phyloP scores from a whole-genome alignment of 2,329 filamentous ascomycete genomes.

The Penicillium sp. region DNA sequence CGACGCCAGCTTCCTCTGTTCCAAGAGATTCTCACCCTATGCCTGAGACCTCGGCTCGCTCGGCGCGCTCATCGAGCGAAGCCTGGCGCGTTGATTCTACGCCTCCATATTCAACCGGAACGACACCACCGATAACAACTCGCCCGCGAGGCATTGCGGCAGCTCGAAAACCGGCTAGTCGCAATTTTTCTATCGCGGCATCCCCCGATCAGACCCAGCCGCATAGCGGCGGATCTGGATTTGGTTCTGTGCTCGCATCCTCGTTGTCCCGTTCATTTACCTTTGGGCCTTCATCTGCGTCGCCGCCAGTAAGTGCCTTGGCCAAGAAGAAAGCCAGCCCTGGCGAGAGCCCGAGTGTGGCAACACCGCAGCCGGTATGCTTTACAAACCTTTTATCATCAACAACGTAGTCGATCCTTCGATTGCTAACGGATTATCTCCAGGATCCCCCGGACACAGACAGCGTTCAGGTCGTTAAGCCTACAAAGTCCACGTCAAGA shows the following conservation, averaged over 20 bases:
- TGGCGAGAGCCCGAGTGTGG: conserved; percentile 32
- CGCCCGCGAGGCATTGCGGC: conserved; percentile 38
- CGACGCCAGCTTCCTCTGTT: conserved; percentile 32
- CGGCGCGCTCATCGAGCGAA: conserved; percentile 49
- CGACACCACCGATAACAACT: conserved; percentile 47
- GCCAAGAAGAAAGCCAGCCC: conserved; percentile 37
- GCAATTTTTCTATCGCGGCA: conserved; percentile 37
- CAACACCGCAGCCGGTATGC: conserved; percentile 28
- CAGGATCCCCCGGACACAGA: conserved; percentile 38
- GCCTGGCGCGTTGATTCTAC: conserved; percentile 48
- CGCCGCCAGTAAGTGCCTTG: conserved; percentile 35
- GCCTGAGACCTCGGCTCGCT: conserved; percentile 47
- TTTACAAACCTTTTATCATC: conserved; percentile 26
- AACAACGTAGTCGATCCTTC: conserved; percentile 20
- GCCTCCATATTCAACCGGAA: conserved; percentile 50
- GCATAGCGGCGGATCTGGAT: conserved; percentile 35
- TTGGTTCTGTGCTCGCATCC: conserved; percentile 42
- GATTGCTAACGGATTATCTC: conserved; percentile 23
- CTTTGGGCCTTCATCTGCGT: conserved; percentile 41
- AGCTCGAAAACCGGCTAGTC: conserved; percentile 41
- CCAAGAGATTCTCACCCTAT: conserved; percentile 31
- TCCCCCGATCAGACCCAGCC: conserved; percentile 41
- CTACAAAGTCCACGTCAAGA: conserved; percentile 27
- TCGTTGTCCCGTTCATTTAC: conserved; percentile 45
- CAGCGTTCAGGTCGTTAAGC: conserved; percentile 30